These are phyloP conservation scores for Cryomyces minteri DNA, from an alignment of 495 filamentous ascomycete species.

Conservation along the genomic window DNA sequence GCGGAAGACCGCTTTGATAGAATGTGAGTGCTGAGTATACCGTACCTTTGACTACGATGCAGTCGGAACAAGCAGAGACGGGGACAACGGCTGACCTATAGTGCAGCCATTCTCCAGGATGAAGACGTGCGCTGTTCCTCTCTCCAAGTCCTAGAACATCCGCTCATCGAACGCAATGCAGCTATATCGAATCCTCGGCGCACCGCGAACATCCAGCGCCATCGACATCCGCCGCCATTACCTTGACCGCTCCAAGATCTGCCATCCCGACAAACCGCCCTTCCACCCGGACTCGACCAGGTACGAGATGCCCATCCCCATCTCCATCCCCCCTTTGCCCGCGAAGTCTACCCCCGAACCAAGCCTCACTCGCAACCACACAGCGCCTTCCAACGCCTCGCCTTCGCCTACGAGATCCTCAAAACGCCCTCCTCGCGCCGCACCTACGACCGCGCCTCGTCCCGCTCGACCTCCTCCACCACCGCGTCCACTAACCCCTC, in stretches of 20 bases:
- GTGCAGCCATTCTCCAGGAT: not conserved
- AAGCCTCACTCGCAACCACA: not conserved
- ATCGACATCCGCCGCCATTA: slow-evolving; percentile 24
- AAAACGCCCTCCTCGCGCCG: slow-evolving; percentile 19
- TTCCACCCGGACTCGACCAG: slow-evolving; percentile 19
- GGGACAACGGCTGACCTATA: too few species aligned
- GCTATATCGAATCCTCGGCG: not conserved
- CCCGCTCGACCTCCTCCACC: slow-evolving; percentile 4
- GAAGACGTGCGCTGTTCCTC: not conserved
- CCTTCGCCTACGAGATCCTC: slow-evolving; percentile 26
- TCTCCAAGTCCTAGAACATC: too few species aligned
- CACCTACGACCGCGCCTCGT: slow-evolving; percentile 21
- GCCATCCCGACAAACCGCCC: slow-evolving; percentile 24
- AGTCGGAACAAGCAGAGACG: too few species aligned
- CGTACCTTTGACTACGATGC: too few species aligned
- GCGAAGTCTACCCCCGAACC: too few species aligned
- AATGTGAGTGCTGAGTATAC: too few species aligned
- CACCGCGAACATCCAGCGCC: slow-evolving; percentile 15
- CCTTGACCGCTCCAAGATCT: slow-evolving; percentile 26
- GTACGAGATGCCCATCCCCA: slow-evolving; percentile 1
- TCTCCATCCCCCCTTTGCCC: too few species aligned
- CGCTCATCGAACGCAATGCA: not conserved
- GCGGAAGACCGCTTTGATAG: too few species aligned
- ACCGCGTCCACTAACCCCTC: slow-evolving; percentile 13
- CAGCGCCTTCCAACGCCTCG: slow-evolving; percentile 26